Evolutionary conservation across 208 protist species (phyloP).

Genomic region (Leishmania tropica): DNA sequence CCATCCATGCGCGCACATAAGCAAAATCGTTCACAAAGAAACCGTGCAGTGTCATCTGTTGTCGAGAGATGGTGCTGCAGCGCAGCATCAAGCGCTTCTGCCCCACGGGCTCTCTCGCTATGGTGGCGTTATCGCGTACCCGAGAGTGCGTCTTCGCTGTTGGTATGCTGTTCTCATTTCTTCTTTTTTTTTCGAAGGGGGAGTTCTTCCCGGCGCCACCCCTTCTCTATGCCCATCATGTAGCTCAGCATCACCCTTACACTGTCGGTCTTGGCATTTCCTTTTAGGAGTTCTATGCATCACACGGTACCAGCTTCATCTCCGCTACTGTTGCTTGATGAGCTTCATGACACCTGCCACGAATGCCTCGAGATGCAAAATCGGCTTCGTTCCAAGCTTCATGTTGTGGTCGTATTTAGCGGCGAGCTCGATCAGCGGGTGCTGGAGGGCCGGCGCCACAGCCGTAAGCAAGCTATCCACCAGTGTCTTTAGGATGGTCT

Average conservation of each 20-base stretch:
- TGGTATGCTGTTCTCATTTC: neutral
- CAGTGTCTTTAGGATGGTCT: constrained; percentile 94
- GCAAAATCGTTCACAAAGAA: neutral
- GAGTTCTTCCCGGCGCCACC: neutral
- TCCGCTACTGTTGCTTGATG: constrained; percentile 49
- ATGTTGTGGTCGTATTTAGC: constrained; percentile 97
- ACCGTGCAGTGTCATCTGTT: neutral
- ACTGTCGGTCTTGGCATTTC: neutral
- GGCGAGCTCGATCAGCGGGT: constrained; percentile 89
- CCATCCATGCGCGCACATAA: neutral
- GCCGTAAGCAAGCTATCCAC: constrained; percentile 76
- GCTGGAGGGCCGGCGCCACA: constrained; percentile 73
- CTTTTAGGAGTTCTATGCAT: neutral
- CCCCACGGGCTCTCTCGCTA: no score
- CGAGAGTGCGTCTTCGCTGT: neutral
- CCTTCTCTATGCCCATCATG: neutral
- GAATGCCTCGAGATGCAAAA: constrained; percentile 99
- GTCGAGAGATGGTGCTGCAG: no score
- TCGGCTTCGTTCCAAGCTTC: constrained; percentile 96
- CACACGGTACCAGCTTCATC: neutral
- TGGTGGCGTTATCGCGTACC: neutral
- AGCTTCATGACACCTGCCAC: constrained; percentile 86
- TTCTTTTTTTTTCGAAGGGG: neutral
- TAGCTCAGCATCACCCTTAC: neutral
- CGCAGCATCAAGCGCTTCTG: no score